phyloP scores from a whole-genome alignment of 257 asterid genomes.

The Rhazya stricta region DNA sequence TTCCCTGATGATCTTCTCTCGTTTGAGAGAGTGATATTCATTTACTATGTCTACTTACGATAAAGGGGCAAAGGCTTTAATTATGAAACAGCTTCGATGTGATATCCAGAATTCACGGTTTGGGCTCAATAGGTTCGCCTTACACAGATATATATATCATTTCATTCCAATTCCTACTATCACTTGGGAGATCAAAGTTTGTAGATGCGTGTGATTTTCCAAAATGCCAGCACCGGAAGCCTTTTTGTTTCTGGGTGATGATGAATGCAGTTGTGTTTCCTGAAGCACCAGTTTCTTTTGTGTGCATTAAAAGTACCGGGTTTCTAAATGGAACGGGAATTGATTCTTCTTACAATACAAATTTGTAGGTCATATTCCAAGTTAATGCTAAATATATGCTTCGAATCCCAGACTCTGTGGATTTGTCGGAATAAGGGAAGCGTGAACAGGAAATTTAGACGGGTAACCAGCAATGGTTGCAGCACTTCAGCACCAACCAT shows the following conservation, averaged over 20 bases:
- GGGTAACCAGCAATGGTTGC: conserved; percentile 4
- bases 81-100: background rate
- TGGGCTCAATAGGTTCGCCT: background rate
- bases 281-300: too few species aligned
- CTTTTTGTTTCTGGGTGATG: too few species aligned
- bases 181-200: too few species aligned
- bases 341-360: background rate
- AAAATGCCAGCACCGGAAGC: too few species aligned
- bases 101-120: background rate
- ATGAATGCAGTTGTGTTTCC: too few species aligned
- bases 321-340: background rate
- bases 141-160: background rate
- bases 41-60: background rate
- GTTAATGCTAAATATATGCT: too few species aligned
- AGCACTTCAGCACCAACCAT: conserved; percentile 23
- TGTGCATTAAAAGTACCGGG: too few species aligned
- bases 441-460: background rate
- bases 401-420: too few species aligned
- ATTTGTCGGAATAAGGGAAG: too few species aligned
- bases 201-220: too few species aligned
- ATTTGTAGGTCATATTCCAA: background rate
- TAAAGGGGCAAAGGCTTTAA: background rate
- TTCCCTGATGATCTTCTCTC: background rate
- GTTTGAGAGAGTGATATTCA: background rate
- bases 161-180: background rate